Conservation (phyloP, 768 basidiomycete species). For the Trametes villosa region DNA sequence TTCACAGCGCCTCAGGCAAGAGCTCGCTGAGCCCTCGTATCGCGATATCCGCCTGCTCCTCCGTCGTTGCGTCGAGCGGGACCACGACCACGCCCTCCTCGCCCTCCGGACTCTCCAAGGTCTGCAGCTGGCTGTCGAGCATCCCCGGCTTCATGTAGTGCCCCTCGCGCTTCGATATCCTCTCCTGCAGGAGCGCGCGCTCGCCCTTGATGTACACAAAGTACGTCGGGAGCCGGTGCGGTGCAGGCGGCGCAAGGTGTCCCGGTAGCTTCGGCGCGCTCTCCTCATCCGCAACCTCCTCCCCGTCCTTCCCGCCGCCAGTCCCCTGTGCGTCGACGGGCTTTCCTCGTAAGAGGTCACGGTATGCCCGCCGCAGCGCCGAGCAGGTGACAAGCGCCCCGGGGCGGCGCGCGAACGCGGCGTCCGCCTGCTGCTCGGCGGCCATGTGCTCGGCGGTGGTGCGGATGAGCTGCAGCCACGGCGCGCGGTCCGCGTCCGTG, state of each 20-base stretch:
- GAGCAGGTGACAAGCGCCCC: conserved; percentile 90
- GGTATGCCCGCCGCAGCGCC: conserved; percentile 79
- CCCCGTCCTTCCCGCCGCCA: too few species aligned
- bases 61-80: conserved; percentile 53
- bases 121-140: conserved; percentile 77
- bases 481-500: conserved; percentile 79
- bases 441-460: conserved; percentile 56
- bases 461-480: conserved; percentile 83
- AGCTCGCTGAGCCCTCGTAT: conserved; percentile 43
- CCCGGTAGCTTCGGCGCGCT: conserved; percentile 30
- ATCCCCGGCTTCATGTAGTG: conserved; percentile 87
- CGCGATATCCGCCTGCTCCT: conserved; percentile 57
- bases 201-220: conserved; percentile 82
- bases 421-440: conserved; percentile 33
- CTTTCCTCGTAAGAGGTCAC: conserved; percentile 77
- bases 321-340: conserved; percentile 1
- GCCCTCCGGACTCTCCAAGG: conserved; percentile 69
- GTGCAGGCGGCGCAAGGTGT: conserved; percentile 30
- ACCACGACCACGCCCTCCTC: conserved; percentile 74
- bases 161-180: conserved; percentile 65
- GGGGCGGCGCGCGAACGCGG: conserved; percentile 19
- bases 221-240: conserved; percentile 51
- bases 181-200: conserved; percentile 55
- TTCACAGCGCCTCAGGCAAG: conserved; percentile 19
- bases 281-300: not conserved